Evolutionary conservation across 208 protist genomes (phyloP).

Genomic region (Kentomonas sorsogonicus): DNA sequence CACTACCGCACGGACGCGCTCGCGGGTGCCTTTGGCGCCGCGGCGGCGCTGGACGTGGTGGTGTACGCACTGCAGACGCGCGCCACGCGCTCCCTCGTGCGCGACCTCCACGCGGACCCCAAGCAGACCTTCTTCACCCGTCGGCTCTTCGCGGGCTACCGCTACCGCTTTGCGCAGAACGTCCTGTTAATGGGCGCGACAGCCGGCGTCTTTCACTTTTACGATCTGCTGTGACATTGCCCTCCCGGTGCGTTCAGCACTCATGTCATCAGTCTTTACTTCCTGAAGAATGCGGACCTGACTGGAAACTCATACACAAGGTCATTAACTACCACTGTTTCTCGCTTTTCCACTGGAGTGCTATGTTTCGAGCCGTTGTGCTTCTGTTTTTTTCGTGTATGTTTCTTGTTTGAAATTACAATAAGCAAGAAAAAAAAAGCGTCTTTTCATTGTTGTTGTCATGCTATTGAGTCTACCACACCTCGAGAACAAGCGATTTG

Average conservation of each 20-base stretch:
- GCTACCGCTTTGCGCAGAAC: constrained; percentile 54
- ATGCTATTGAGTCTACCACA: background rate
- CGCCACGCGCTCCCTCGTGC: constrained; percentile 32
- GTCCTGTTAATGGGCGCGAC: constrained; percentile 35
- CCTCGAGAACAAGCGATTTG: too few species aligned
- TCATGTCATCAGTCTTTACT: too few species aligned
- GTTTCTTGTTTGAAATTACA: background rate
- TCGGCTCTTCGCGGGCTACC: constrained; percentile 52
- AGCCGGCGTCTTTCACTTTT: background rate
- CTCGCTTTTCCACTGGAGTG: too few species aligned
- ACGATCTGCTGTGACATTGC: too few species aligned
- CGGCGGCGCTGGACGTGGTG: constrained; percentile 32
- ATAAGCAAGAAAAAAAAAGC: background rate
- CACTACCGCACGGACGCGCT: constrained; percentile 60
- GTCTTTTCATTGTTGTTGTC: background rate
- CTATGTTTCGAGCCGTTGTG: background rate
- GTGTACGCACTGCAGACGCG: constrained; percentile 36
- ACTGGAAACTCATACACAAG: too few species aligned
- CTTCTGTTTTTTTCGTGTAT: background rate
- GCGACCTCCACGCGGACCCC: constrained; percentile 34
- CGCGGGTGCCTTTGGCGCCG: constrained; percentile 44
- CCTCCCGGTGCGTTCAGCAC: too few species aligned
- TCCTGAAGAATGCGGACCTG: too few species aligned
- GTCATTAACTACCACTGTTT: too few species aligned
- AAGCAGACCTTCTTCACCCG: constrained; percentile 41